Evolutionary conservation across 164 flowering plant genomes (phyloP).

Genomic region (Nymphaea colorata): DNA sequence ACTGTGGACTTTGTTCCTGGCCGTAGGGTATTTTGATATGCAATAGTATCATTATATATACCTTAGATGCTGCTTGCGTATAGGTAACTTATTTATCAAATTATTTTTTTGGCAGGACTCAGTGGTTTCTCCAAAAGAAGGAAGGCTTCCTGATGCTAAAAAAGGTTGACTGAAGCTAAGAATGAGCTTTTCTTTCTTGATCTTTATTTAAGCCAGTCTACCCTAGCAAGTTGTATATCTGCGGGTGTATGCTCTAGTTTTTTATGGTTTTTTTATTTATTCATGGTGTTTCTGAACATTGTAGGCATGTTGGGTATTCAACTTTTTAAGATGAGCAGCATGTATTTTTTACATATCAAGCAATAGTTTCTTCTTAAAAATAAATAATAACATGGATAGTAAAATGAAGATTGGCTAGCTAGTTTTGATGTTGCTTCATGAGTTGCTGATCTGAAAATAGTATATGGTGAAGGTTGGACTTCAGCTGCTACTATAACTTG

Average conservation of each 20-base stretch:
- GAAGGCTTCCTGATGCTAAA: constrained; percentile 81
- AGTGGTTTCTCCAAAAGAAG: constrained; percentile 59
- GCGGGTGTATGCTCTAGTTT: no score
- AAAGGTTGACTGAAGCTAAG: constrained; percentile 34
- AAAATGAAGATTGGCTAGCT: no score
- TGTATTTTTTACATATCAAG: no score
- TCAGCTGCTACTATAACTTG: neutral
- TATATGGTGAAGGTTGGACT: neutral
- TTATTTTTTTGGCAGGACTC: constrained; percentile 47
- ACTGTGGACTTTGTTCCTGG: constrained; percentile 86
- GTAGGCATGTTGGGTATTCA: no score
- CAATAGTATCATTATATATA: constrained; percentile 2
- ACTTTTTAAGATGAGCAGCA: no score
- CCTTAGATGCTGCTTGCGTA: neutral
- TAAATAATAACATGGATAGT: no score
- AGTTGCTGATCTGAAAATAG: neutral
- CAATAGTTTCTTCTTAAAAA: neutral
- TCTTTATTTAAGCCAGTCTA: neutral
- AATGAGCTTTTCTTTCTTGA: neutral
- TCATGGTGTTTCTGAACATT: no score
- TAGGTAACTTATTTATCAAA: neutral
- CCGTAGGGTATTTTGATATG: constrained; percentile 49
- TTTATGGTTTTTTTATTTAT: no score
- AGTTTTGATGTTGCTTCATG: neutral
- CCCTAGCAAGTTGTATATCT: no score